These are phyloP conservation scores for Curvularia spicifera DNA, from an alignment of 2,329 filamentous ascomycete species.

Conservation along the genomic window DNA sequence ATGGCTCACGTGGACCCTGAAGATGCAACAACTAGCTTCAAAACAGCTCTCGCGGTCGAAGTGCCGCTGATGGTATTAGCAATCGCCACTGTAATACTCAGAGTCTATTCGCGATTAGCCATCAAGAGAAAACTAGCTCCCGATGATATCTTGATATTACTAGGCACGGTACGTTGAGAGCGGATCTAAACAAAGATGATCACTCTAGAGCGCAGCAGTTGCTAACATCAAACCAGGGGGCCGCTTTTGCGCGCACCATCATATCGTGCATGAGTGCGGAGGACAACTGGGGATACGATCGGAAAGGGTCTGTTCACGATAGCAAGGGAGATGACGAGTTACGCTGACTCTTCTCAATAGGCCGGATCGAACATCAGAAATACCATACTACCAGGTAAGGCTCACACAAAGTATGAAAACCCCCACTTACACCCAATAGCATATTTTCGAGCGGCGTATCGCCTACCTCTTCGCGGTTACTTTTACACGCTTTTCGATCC, in stretches of 20 bases:
- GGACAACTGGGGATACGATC: slow-evolving; percentile 33
- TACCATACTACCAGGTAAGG: slow-evolving; percentile 32
- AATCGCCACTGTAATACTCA: slow-evolving; percentile 28
- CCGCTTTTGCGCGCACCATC: slow-evolving; percentile 32
- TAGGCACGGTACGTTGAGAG: slow-evolving; percentile 24
- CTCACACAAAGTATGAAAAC: neutral
- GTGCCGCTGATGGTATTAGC: slow-evolving; percentile 36
- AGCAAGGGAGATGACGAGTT: neutral
- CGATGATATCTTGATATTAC: slow-evolving; percentile 34
- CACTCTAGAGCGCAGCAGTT: neutral
- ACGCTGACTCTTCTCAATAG: slow-evolving; percentile 13
- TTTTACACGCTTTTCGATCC: slow-evolving; percentile 44
- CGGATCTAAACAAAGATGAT: neutral
- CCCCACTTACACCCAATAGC: slow-evolving; percentile 13
- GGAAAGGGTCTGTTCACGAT: slow-evolving; percentile 27
- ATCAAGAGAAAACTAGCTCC: slow-evolving; percentile 33
- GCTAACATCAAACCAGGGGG: slow-evolving; percentile 21
- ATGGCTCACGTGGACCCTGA: slow-evolving; percentile 11
- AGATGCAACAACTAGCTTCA: slow-evolving; percentile 15
- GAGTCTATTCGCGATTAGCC: slow-evolving; percentile 33
- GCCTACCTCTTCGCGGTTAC: slow-evolving; percentile 46
- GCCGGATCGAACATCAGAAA: slow-evolving; percentile 26
- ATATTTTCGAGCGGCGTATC: slow-evolving; percentile 42
- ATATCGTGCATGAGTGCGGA: slow-evolving; percentile 39
- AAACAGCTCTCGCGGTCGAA: slow-evolving; percentile 32